phyloP scores from a whole-genome alignment of 2,329 filamentous ascomycete genomes.

The Huntiella omanensis region DNA sequence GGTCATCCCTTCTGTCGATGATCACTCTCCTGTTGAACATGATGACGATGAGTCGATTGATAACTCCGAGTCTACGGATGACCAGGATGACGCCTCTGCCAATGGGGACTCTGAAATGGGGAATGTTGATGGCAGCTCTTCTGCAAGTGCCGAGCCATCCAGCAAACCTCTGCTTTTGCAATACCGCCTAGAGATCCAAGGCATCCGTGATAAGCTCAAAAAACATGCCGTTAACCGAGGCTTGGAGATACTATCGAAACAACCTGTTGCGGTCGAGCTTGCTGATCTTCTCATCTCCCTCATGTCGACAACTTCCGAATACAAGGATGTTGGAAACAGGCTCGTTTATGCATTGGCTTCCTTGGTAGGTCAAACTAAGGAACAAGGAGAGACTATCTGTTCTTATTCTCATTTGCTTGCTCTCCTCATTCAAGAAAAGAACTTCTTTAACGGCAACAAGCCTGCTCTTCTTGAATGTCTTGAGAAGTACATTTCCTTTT shows the following conservation, averaged over 20 bases:
- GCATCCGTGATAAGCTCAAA: slow-evolving; percentile 52
- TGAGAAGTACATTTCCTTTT: slow-evolving; percentile 55
- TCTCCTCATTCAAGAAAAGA: slow-evolving; percentile 62
- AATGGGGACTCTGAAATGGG: slow-evolving; percentile 12
- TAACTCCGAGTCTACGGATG: slow-evolving; percentile 10
- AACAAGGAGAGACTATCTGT: slow-evolving; percentile 44
- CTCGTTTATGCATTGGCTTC: slow-evolving; percentile 69
- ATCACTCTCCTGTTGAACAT: slow-evolving; percentile 9
- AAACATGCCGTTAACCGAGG: slow-evolving; percentile 72
- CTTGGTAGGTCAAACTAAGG: slow-evolving; percentile 42
- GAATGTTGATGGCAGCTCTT: slow-evolving; percentile 13
- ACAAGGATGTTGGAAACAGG: slow-evolving; percentile 46
- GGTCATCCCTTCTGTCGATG: slow-evolving; percentile 28
- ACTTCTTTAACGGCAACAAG: slow-evolving; percentile 62
- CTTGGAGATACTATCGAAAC: slow-evolving; percentile 72
- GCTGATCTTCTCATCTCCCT: slow-evolving; percentile 69
- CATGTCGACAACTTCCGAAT: slow-evolving; percentile 35
- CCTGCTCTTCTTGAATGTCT: slow-evolving; percentile 62
- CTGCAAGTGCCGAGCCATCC: slow-evolving; percentile 14
- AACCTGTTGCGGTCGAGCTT: slow-evolving; percentile 79
- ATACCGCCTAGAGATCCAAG: slow-evolving; percentile 21
- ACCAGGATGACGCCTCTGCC: slow-evolving; percentile 9
- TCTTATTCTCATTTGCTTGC: slow-evolving; percentile 86
- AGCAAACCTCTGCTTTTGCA: slow-evolving; percentile 10
- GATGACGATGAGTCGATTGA: slow-evolving; percentile 14